A percentile compares a stretch with the other conserved stretches of the same genome.
phyloP scores from a whole-genome alignment of 306 rosid genomes.

The Corylus heterophylla region DNA sequence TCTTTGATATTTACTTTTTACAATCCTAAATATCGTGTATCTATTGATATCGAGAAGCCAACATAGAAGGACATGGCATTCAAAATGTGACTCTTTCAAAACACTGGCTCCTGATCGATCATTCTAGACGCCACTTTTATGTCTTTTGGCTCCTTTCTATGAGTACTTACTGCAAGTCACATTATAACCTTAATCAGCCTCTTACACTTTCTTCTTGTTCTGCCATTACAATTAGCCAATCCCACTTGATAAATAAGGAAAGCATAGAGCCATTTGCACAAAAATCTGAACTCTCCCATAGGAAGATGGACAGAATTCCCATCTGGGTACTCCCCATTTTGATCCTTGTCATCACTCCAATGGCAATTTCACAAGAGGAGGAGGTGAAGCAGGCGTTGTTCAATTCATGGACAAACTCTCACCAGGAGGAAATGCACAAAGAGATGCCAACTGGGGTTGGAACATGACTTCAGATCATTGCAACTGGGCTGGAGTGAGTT shows the following conservation, averaged over 20 bases:
- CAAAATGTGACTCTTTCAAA: constrained; percentile 37
- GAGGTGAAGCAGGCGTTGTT: constrained; percentile 43
- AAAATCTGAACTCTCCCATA: not conserved
- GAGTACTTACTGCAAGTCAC: constrained; percentile 4
- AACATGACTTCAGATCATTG: constrained; percentile 60
- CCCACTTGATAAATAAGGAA: constrained; percentile 8
- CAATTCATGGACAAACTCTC: constrained; percentile 63
- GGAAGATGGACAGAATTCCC: constrained; percentile 43
- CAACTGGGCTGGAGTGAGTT: constrained; percentile 56
- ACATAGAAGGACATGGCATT: constrained; percentile 21
- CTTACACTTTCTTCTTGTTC: constrained; percentile 13
- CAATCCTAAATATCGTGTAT: no score
- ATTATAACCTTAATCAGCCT: constrained; percentile 6
- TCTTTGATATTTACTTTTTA: not conserved
- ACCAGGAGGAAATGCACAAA: constrained; percentile 24
- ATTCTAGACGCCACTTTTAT: constrained; percentile 3
- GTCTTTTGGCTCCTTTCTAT: constrained; percentile 43
- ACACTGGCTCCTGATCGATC: constrained; percentile 45
- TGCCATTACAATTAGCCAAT: constrained; percentile 11
- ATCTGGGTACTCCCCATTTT: constrained; percentile 32
- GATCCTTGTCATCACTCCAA: constrained; percentile 30
- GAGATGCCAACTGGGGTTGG: constrained; percentile 53
- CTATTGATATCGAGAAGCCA: not conserved
- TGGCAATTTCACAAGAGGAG: constrained; percentile 40
- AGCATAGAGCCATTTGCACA: constrained; percentile 12